A percentile compares a stretch with the other conserved stretches of the same genome.
These are phyloP conservation scores for Trypanosoma boissoni DNA, from an alignment of 208 protist genomes.

Conservation along the genomic window DNA sequence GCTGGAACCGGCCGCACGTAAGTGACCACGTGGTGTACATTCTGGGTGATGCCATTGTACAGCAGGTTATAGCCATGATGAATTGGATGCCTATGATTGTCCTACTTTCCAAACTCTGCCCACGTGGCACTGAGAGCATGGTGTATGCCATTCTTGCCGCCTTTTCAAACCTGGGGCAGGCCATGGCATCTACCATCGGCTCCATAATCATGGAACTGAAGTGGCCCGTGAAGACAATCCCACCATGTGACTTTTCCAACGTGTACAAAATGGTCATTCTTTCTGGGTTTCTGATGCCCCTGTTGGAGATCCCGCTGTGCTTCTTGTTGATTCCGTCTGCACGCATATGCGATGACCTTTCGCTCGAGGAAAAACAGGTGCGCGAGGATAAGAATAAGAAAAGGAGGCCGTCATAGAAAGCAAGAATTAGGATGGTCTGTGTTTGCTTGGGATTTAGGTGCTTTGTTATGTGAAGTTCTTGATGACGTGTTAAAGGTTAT, in stretches of 20 bases:
- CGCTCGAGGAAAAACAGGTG: constrained; percentile 18
- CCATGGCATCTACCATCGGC: constrained; percentile 44
- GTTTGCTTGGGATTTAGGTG: too few species aligned
- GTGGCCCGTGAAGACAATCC: constrained; percentile 38
- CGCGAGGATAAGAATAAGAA: too few species aligned
- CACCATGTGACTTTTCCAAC: constrained; percentile 64
- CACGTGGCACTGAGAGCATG: constrained; percentile 51
- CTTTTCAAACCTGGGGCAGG: constrained; percentile 40
- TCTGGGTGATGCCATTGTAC: constrained; percentile 57
- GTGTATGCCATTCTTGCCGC: constrained; percentile 58
- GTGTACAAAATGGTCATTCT: constrained; percentile 43
- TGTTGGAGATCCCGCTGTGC: constrained; percentile 40
- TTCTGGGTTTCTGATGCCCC: constrained; percentile 31
- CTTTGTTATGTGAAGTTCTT: too few species aligned
- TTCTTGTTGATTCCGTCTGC: constrained; percentile 37
- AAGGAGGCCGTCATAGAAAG: too few species aligned
- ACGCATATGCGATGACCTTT: constrained; percentile 42
- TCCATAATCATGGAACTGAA: constrained; percentile 43
- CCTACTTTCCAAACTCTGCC: constrained; percentile 53
- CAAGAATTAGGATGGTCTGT: too few species aligned
- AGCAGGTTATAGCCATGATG: constrained; percentile 41
- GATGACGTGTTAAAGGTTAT: too few species aligned
- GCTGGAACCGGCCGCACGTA: constrained; percentile 40
- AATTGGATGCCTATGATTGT: constrained; percentile 54
- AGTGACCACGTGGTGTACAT: constrained; percentile 54